Base-by-base conservation (phyloP, 139 green algal species). In the Chlorella ohadii region DNA sequence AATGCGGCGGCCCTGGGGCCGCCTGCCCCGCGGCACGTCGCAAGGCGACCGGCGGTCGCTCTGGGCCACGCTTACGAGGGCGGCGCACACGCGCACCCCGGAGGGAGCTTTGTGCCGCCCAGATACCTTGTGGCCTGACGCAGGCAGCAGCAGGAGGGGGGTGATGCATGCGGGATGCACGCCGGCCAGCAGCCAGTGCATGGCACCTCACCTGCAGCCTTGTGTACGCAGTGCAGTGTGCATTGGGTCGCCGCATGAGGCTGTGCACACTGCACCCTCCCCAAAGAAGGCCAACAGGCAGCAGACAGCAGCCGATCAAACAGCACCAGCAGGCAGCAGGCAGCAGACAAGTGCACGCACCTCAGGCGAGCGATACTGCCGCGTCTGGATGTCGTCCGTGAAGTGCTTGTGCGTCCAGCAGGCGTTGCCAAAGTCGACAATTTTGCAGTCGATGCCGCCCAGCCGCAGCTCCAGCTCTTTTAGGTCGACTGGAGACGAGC, bases 341-440 rank as follows among this genome's bases (percentile, higher is more conserved):
- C n/a, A n/a, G n/a, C n/a, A n/a, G n/a, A n/a, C n/a, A n/a, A n/a
- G n/a, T n/a, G n/a, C 44, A 9, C 83, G 9, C 41, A 94, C 93
- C 91, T 98, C 94, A 34, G 93, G 95, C 22, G 87, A 98, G 70
- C 97, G 91, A 86, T 99, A 99, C 90, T 99, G 96, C 70, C 97
- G 85, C 13, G 97, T 99, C 92, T 99, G 97, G 41, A 99, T 98
- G 90, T 99, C 97, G n/a, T 92, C 88, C 6, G 97, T 99, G 93
- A 99, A 99, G 81, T 99, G 95, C 86, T 98, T 98, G 92, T 99
- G 88, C 34, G 89, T 95, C 97, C 97, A 99, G 93, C 97, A 99
- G 12, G 97, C 97, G 88, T 99, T 99, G 70, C 97, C 97, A 89
- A 99, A 98, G 91, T 99, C 97, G 28, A 99, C 97, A 16, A 99